Evolutionary conservation across 805 yeast genomes (phyloP), one percentile per base, ranked within the genome.

Genomic region (Yamadazyma phyllophila): DNA sequence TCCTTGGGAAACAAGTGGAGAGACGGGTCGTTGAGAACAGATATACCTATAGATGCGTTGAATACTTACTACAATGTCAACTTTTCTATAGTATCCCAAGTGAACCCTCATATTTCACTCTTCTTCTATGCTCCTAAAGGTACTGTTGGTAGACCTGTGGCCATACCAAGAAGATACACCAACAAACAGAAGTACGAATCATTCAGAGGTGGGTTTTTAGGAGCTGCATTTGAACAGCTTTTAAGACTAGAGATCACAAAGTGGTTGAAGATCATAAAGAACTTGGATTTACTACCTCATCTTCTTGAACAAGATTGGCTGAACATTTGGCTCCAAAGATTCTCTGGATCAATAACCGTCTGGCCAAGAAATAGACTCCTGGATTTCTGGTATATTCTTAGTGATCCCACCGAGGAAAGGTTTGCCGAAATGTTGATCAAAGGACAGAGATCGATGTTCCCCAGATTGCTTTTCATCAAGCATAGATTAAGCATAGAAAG

Each of bases 111-210:
- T 60, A 83, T 86, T 27, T 76, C 85, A 38, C 67, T 87, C 15
- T 86, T 87, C 64, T 83, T 82, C 56, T 86, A 78, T 58, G 85
- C 89, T 7, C 89, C 92, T 17, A 76, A 83, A 53, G 95, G 95
- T 1, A 81, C 88, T 2, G 86, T 86, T 13, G 95, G 95, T 0
- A 71, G 84, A 46, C 95, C 95, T 0, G 88, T 87, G 16, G 75
- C 85, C 1, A 65, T 78, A 11, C 56, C 73, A 0, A 73, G 73
- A 41, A 74, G 85, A 0, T 63, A 62, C 41, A 66, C 73, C 6
- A 48, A 54, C 26, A 57, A 52, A 14, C 65, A 62, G 39, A 62
- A 60, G 45, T 69, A 57, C 44, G 73, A 72, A 4, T 56, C 63
- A 7, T 74, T 85, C 53, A 67, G 95, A 52, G 95, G 95, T 7